A percentile compares a stretch with the other conserved stretches of the same genome.
These are phyloP conservation scores for Beauveria varroae DNA, from an alignment of 2,329 filamentous ascomycete species.

Conservation along the genomic window DNA sequence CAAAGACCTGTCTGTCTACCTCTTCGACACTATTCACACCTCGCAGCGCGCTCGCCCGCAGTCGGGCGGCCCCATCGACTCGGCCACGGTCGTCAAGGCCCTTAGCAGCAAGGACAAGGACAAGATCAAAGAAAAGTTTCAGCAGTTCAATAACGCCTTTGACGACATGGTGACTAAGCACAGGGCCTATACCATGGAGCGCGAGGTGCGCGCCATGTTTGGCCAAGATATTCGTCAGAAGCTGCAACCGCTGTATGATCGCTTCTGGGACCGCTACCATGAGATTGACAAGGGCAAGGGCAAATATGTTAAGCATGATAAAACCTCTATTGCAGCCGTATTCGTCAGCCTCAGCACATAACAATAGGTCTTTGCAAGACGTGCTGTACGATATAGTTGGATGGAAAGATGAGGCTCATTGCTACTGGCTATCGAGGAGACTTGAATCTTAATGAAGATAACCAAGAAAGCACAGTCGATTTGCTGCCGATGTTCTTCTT, in stretches of 20 bases:
- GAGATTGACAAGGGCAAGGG: slow-evolving; percentile 97
- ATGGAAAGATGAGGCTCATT: background rate
- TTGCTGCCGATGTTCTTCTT: background rate
- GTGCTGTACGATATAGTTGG: slow-evolving; percentile 3
- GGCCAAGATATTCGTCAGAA: slow-evolving; percentile 81
- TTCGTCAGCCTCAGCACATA: slow-evolving; percentile 42
- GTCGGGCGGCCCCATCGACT: slow-evolving; percentile 69
- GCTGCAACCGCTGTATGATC: slow-evolving; percentile 86
- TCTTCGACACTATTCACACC: slow-evolving; percentile 90
- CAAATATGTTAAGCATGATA: slow-evolving; percentile 98
- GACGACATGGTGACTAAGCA: slow-evolving; percentile 82
- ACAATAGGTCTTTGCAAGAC: slow-evolving; percentile 5
- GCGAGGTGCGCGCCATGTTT: slow-evolving; percentile 74
- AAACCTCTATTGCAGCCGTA: slow-evolving; percentile 64
- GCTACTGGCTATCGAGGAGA: background rate
- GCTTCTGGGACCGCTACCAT: slow-evolving; percentile 96
- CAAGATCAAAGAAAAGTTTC: slow-evolving; percentile 92
- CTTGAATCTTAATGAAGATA: background rate
- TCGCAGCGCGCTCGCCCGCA: slow-evolving; percentile 62
- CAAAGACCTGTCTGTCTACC: slow-evolving; percentile 76
- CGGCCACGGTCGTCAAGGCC: slow-evolving; percentile 73
- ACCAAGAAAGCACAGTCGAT: background rate
- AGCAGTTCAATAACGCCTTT: slow-evolving; percentile 81
- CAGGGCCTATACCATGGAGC: slow-evolving; percentile 81
- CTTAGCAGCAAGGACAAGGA: slow-evolving; percentile 89